A percentile compares a stretch with the other conserved stretches of the same genome.
These are phyloP conservation scores for Phaeophleospora eucalypticola DNA, from an alignment of 2,329 filamentous ascomycete species.

Conservation along the genomic window DNA sequence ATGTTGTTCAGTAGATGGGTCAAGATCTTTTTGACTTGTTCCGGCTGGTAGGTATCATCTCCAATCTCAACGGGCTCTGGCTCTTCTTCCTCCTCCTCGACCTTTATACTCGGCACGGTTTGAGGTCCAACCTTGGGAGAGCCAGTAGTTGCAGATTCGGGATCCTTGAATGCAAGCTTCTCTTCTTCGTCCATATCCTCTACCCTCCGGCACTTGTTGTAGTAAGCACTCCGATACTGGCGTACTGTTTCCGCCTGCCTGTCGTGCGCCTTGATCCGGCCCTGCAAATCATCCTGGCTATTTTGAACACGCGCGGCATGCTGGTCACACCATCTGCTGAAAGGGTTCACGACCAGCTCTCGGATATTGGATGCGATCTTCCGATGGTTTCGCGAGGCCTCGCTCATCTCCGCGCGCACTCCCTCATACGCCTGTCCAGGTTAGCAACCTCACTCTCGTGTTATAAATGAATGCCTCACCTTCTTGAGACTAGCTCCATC, in stretches of 20 bases:
- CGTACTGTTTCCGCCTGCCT: conserved; percentile 84
- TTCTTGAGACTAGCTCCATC: conserved; percentile 95
- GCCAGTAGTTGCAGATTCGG: conserved; percentile 47
- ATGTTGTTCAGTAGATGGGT: conserved; percentile 81
- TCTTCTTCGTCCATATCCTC: conserved; percentile 98
- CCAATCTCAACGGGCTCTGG: conserved; percentile 84
- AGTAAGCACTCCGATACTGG: conserved; percentile 93
- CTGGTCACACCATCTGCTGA: conserved; percentile 92
- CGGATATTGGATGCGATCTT: conserved; percentile 96
- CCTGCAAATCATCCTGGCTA: conserved; percentile 90
- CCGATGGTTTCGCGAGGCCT: conserved; percentile 82
- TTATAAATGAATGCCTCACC: conserved; percentile 48
- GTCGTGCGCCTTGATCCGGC: conserved; percentile 86
- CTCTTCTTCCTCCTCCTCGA: conserved; percentile 65
- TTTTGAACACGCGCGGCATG: conserved; percentile 88
- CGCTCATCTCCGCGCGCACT: conserved; percentile 85
- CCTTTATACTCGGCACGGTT: conserved; percentile 79
- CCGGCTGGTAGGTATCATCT: conserved; percentile 77
- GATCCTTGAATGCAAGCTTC: conserved; percentile 93
- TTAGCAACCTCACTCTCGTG: background rate
- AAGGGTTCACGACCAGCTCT: conserved; percentile 90
- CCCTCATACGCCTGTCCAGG: conserved; percentile 78
- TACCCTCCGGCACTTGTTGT: conserved; percentile 95
- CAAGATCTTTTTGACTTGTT: conserved; percentile 88
- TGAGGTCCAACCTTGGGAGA: conserved; percentile 48